Evolutionary conservation across 2,329 filamentous ascomycete genomes (phyloP).

Genomic region (Colletotrichum shisoi): DNA sequence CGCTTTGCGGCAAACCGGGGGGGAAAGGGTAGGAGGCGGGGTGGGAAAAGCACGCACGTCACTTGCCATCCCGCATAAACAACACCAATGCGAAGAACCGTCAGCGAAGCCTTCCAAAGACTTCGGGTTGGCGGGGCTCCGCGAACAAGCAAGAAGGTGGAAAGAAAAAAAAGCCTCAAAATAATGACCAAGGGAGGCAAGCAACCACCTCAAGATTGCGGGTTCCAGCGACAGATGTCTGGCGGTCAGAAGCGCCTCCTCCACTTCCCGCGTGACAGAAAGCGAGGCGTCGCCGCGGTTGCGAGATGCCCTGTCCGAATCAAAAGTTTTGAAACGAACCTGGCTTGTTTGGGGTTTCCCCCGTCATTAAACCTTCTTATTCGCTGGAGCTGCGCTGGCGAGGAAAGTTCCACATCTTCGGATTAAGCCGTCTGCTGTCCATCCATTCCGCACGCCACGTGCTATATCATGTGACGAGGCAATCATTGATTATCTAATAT

Average conservation of each 20-base stretch:
- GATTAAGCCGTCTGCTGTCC: constrained; percentile 5
- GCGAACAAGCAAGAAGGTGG: neutral
- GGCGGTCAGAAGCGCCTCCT: neutral
- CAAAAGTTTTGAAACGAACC: neutral
- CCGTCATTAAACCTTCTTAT: constrained; percentile 1
- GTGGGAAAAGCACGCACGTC: constrained; percentile 26
- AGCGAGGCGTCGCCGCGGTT: neutral
- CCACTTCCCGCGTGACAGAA: neutral
- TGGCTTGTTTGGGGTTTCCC: neutral
- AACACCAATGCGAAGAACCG: constrained; percentile 29
- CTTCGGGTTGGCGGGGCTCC: neutral
- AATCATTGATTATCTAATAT: neutral
- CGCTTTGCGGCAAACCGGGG: constrained; percentile 16
- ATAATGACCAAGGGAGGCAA: neutral
- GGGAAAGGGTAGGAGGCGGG: too few species aligned
- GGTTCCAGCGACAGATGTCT: neutral
- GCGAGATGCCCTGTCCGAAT: neutral
- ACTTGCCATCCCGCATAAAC: constrained; percentile 29
- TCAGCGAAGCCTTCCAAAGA: constrained; percentile 2
- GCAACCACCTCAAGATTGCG: neutral
- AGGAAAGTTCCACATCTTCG: constrained; percentile 14
- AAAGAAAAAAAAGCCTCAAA: neutral
- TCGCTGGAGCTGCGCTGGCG: neutral
- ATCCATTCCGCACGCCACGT: neutral
- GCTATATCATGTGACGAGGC: neutral